phyloP scores from a whole-genome alignment of 768 basidiomycete species.

The Pulveroboletus sp. region DNA sequence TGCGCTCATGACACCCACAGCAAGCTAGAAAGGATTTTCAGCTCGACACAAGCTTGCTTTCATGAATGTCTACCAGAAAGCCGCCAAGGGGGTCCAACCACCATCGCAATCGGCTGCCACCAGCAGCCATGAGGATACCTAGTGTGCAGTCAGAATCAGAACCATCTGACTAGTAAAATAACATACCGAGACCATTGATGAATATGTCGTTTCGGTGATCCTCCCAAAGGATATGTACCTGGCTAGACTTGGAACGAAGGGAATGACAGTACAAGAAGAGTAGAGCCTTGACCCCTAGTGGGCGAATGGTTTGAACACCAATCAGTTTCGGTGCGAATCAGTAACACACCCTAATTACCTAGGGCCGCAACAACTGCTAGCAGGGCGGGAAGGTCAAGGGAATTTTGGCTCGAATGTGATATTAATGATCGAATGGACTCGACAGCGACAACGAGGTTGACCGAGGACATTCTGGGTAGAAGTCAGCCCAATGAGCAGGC shows the following conservation, averaged over 20 bases:
- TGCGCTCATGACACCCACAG: slow-evolving; percentile 68
- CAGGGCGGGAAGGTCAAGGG: slow-evolving; percentile 78
- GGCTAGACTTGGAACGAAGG: slow-evolving; percentile 76
- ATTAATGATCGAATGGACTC: slow-evolving; percentile 76
- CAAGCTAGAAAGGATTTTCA: slow-evolving; percentile 47
- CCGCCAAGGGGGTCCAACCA: slow-evolving; percentile 82
- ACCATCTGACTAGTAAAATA: background rate
- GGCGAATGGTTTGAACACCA: background rate
- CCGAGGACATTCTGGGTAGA: slow-evolving; percentile 71
- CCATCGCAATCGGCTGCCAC: slow-evolving; percentile 76
- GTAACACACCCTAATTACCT: slow-evolving; percentile 32
- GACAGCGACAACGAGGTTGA: slow-evolving; percentile 88
- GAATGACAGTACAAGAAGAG: slow-evolving; percentile 86
- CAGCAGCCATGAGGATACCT: slow-evolving; percentile 82
- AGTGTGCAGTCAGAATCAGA: slow-evolving; percentile 2
- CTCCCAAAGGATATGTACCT: slow-evolving; percentile 94
- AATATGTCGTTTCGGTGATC: slow-evolving; percentile 94
- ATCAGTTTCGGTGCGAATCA: background rate
- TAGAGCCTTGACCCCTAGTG: slow-evolving; percentile 69
- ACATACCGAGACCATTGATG: slow-evolving; percentile 70
- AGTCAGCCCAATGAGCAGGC: background rate
- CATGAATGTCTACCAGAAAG: slow-evolving; percentile 51
- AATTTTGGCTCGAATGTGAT: slow-evolving; percentile 48
- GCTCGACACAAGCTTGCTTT: background rate
- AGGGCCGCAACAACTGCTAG: slow-evolving; percentile 80